These are phyloP conservation scores for Triticum turgidum DNA, from an alignment of 176 grass and related monocot genomes.

Conservation along the genomic window DNA sequence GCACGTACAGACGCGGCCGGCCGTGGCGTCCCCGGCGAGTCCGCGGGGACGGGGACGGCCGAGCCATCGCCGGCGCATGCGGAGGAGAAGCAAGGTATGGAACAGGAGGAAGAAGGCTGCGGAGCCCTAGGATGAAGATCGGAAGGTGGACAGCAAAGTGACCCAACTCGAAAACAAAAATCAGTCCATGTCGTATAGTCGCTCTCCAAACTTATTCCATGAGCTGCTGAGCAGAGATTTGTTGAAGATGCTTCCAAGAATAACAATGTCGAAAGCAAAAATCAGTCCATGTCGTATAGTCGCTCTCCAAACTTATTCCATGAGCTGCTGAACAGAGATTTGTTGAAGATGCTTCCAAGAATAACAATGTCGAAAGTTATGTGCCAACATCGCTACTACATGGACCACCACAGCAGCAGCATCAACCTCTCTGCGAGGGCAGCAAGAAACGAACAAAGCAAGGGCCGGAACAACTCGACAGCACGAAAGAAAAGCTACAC, in stretches of 20 bases:
- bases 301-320: neutral
- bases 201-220: neutral
- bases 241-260: neutral
- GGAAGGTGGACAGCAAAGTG: neutral
- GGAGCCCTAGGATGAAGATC: neutral
- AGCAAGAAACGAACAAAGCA: slow-evolving; percentile 23
- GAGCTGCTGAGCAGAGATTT: neutral
- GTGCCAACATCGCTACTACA: slow-evolving; percentile 20
- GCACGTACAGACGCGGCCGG: too few species aligned
- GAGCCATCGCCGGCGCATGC: neutral
- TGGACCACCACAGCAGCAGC: neutral
- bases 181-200: neutral
- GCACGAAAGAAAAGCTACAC: slow-evolving; percentile 41
- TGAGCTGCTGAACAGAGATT: neutral
- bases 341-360: neutral
- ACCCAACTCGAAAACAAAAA: neutral
- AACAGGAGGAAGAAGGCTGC: neutral
- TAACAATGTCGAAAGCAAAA: neutral
- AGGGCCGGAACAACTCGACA: neutral
- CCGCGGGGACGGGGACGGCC: too few species aligned
- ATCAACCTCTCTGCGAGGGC: neutral
- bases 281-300: neutral
- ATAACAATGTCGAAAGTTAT: neutral
- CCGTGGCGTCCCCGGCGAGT: too few species aligned
- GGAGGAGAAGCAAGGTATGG: neutral